These are phyloP conservation scores for Sphagnum magellanicum DNA, from an alignment of 228 moss, liverwort and hornwort genomes.

Conservation along the genomic window DNA sequence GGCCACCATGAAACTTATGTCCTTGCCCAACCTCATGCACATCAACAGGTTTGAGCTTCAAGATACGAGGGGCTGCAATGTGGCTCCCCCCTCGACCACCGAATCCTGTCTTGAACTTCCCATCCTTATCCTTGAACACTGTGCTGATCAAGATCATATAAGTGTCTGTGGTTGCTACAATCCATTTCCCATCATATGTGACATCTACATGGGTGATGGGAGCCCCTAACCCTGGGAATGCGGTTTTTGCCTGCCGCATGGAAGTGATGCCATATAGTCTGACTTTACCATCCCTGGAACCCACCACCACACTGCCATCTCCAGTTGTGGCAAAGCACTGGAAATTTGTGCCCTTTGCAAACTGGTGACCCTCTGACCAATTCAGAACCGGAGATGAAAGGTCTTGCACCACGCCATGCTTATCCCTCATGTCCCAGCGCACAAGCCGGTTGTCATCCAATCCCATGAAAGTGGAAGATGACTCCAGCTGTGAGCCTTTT, in stretches of 20 bases:
- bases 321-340: conserved; percentile 61
- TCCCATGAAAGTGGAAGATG: conserved; percentile 54
- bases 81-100: conserved; percentile 47
- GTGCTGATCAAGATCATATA: conserved; percentile 70
- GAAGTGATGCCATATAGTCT: conserved; percentile 52
- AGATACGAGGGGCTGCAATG: conserved; percentile 54
- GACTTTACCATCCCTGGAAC: conserved; percentile 57
- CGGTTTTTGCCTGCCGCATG: conserved; percentile 69
- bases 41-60: conserved; percentile 57
- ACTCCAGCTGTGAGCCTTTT: conserved; percentile 71
- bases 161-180: conserved; percentile 57
- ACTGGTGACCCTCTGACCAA: conserved; percentile 63
- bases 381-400: conserved; percentile 47
- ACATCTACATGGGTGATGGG: conserved; percentile 68
- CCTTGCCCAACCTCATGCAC: conserved; percentile 50
- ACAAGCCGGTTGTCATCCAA: conserved; percentile 63
- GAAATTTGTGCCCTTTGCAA: conserved; percentile 54
- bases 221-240: conserved; percentile 58
- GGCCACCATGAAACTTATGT: conserved; percentile 62
- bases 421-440: conserved; percentile 96
- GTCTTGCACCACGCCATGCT: conserved; percentile 67
- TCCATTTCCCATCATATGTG: conserved; percentile 67
- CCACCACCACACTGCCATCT: conserved; percentile 54
- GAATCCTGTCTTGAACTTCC: conserved; percentile 51
- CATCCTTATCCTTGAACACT: conserved; percentile 57